Base-by-base conservation (phyloP, 208 protist genomes). In the Sergeia podlipaevii region DNA sequence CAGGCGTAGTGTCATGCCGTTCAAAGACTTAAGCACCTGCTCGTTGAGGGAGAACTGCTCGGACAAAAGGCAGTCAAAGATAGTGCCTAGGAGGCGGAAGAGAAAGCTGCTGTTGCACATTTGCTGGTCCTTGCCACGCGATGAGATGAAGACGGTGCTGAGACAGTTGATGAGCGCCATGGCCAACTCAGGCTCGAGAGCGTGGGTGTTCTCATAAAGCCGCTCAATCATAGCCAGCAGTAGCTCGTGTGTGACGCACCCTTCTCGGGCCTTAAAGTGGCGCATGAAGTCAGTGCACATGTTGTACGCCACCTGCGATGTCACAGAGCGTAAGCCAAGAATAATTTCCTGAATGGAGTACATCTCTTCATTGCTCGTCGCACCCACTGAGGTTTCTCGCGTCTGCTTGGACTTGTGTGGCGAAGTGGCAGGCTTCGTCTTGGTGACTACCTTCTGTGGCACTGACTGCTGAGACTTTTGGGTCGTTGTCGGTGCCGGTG, bases 51-150 rank as follows among this genome's bases (percentile, higher is more conserved):
- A 85, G 68, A 95, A 91, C 46, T 82, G 60, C 44, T 92, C 81
- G 15, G 84, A 87, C 18, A 95, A 41, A 2, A 95, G 70, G 65
- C 84, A 92, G 50, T 91, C 80, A 51, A 92, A 95, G 29, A 95
- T 73, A n/a, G 65, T 80, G 7, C 84, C 84, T 20, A 82, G 57
- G 15, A 92, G 49, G 4, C 77, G 74, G 47, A 82, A 83, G 11
- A 95, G 64, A 17, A 91, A 58, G 58, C 70, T 77, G 29, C 68
- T 89, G 60, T 90, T 73, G 57, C 78, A 92, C 7, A 73, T 68
- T 29, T 71, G 37, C n/a, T 71, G 65, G n/a, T n/a, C n/a, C n/a
- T n/a, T n/a, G 46, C 57, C 74, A 18, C 61, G 56, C 18, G 78
- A 62, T 8, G 47, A 63, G 43, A 69, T 39, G 49, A 90, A 88